Conservation (phyloP, 225 moss, liverwort and hornwort species). For the Physcomitrium patens region DNA sequence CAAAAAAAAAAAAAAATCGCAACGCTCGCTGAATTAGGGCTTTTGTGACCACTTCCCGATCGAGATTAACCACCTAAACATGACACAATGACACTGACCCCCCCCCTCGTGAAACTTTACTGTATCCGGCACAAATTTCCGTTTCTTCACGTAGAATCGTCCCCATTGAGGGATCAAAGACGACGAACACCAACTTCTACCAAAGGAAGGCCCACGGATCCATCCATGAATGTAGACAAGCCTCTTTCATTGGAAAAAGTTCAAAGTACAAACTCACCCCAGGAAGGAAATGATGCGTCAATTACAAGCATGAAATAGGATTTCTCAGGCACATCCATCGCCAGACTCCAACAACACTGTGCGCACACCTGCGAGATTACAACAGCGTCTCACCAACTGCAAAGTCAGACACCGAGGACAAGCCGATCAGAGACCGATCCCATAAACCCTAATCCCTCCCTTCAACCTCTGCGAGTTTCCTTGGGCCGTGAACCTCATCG, state of each 20-base stretch:
- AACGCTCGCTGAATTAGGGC: neutral
- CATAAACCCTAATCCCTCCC: neutral
- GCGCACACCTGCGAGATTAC: neutral
- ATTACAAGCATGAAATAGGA: neutral
- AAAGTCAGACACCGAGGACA: neutral
- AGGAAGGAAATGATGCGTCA: neutral
- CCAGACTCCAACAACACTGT: neutral
- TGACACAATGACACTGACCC: neutral
- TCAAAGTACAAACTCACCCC: neutral
- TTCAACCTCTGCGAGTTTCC: neutral
- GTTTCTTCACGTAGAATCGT: neutral
- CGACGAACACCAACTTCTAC: neutral
- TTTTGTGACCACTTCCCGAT: neutral
- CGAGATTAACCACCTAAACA: neutral
- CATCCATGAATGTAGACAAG: neutral
- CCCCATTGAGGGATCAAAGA: neutral
- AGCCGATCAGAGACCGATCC: neutral
- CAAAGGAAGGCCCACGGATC: neutral
- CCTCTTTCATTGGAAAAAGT: neutral
- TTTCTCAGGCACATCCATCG: neutral
- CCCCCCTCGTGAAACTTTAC: neutral
- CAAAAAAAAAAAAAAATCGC: neutral
- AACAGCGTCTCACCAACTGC: neutral
- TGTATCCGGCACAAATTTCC: neutral
- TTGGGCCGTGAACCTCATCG: no score